These are phyloP conservation scores for Suhomyces chickasaworum DNA, from an alignment of 1,139 yeast genomes.

Conservation along the genomic window DNA sequence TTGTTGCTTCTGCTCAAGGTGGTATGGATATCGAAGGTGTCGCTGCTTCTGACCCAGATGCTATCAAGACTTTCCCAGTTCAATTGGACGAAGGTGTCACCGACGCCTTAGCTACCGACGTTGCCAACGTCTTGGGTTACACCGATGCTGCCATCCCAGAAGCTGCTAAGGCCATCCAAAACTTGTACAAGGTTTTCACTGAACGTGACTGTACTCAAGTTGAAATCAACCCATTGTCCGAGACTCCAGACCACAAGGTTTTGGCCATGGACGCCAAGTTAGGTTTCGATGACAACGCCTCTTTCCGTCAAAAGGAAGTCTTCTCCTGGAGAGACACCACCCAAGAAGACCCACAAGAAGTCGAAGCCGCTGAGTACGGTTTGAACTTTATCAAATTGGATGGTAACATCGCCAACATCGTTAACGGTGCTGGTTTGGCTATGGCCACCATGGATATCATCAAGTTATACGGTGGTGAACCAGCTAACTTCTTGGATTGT, in stretches of 20 bases:
- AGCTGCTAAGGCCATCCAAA: constrained; percentile 85
- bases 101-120: constrained; percentile 69
- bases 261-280: constrained; percentile 99
- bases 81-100: constrained; percentile 80
- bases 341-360: constrained; percentile 98
- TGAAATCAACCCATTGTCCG: constrained; percentile 97
- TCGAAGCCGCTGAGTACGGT: constrained; percentile 85
- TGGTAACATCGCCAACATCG: constrained; percentile 98
- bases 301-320: constrained; percentile 92
- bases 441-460: constrained; percentile 99
- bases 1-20: constrained; percentile 96
- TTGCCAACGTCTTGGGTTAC: constrained; percentile 84
- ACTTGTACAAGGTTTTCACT: constrained; percentile 81
- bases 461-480: constrained; percentile 97
- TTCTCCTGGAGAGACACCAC: constrained; percentile 92
- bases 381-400: constrained; percentile 96
- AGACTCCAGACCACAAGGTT: constrained; percentile 86
- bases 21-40: constrained; percentile 99
- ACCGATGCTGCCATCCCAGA: constrained; percentile 75
- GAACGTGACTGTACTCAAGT: constrained; percentile 97
- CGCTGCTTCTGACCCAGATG: constrained; percentile 87
- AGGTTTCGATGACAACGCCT: constrained; percentile 95
- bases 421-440: constrained; percentile 99
- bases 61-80: constrained; percentile 87
- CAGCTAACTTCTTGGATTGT: constrained; percentile 98